Conservation (phyloP, 176 grass and related monocot genomes). For the Microstegium vimineum region DNA sequence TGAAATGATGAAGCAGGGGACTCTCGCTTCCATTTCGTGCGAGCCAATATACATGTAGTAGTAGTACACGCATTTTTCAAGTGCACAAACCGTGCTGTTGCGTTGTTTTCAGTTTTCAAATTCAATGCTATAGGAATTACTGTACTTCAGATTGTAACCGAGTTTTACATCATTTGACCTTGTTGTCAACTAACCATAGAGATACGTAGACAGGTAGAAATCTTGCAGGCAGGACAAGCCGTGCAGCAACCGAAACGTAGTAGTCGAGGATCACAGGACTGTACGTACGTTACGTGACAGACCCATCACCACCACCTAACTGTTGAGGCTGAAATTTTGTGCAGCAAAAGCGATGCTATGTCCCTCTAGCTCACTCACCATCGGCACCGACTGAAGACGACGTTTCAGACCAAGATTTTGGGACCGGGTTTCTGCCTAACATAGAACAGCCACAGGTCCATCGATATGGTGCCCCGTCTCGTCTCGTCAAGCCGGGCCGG, state of each 20-base stretch:
- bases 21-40: background rate
- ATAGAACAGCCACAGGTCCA: background rate
- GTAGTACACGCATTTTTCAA: no score
- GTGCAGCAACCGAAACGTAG: background rate
- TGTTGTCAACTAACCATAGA: background rate
- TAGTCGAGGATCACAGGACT: background rate
- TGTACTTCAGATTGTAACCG: background rate
- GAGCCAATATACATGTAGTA: background rate
- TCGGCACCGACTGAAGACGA: slow-evolving; percentile 10
- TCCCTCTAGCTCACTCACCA: background rate
- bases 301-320: background rate
- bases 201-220: background rate
- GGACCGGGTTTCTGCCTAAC: background rate
- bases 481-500: background rate
- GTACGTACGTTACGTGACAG: background rate
- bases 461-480: background rate
- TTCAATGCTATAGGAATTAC: background rate
- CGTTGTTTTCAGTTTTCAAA: background rate
- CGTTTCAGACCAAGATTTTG: slow-evolving; percentile 18
- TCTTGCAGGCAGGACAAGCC: background rate
- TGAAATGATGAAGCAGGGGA: slow-evolving; percentile 20
- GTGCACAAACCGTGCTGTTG: background rate
- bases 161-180: background rate
- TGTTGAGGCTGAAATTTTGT: slow-evolving; percentile 6
- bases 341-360: background rate